Percentiles rank a stretch among this genome's conserved stretches.
These are phyloP conservation scores for Plasmodium fragile DNA, from an alignment of 169 alveolate species.

Conservation along the genomic window DNA sequence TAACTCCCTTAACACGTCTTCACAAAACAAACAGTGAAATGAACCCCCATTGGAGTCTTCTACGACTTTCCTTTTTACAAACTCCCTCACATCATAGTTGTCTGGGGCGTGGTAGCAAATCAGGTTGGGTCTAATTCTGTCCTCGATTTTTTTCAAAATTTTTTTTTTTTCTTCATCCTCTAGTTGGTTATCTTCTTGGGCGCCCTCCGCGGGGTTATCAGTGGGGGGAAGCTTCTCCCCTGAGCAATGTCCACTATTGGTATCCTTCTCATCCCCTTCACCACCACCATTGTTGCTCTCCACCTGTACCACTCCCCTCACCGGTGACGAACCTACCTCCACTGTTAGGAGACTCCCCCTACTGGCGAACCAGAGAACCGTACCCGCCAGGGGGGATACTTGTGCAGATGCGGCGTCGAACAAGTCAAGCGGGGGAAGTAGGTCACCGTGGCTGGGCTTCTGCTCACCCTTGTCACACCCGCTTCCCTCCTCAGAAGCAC, in stretches of 20 bases:
- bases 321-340: not conserved
- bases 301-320: not conserved
- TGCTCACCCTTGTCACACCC: not conserved
- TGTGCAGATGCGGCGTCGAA: not conserved
- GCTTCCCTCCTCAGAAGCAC: not conserved
- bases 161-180: conserved; percentile 29
- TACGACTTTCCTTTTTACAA: conserved; percentile 15
- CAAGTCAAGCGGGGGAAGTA: not conserved
- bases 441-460: not conserved
- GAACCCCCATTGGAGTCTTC: not conserved
- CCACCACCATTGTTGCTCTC: not conserved
- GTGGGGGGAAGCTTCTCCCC: not conserved
- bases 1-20: conserved; percentile 30
- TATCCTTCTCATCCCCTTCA: not conserved
- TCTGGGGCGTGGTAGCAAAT: conserved; percentile 47
- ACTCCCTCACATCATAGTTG: conserved; percentile 15
- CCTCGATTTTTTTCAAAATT: conserved; percentile 35
- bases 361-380: not conserved
- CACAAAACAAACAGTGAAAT: conserved; percentile 35
- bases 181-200: not conserved
- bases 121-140: conserved; percentile 37
- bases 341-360: not conserved
- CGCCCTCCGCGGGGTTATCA: not conserved
- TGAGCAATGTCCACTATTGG: not conserved
- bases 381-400: not conserved